These are phyloP conservation scores for Zasmidium cellare DNA, from an alignment of 2,329 filamentous ascomycete genomes.

Conservation along the genomic window DNA sequence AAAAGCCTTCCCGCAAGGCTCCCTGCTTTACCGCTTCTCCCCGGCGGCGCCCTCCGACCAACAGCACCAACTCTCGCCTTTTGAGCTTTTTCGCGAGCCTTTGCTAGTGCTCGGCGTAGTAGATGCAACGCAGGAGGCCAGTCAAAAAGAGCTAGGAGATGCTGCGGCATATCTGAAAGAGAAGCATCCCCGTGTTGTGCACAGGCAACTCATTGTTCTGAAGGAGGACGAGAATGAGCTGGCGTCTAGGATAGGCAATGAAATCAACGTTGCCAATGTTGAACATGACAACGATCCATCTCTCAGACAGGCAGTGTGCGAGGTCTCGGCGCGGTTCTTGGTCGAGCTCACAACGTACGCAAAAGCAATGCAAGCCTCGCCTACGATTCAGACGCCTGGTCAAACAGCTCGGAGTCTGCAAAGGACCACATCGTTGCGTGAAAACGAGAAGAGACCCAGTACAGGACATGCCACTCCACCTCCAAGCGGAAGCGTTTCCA, in stretches of 20 bases:
- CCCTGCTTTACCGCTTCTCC: conserved; percentile 84
- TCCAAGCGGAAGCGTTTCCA: conserved; percentile 21
- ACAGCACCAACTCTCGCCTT: conserved; percentile 78
- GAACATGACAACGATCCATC: conserved; percentile 20
- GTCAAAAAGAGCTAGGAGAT: conserved; percentile 28
- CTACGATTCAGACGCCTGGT: conserved; percentile 75
- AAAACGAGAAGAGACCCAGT: conserved; percentile 22
- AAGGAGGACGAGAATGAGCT: conserved; percentile 11
- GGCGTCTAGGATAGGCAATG: conserved; percentile 12
- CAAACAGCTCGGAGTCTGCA: conserved; percentile 41
- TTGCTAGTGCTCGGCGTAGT: conserved; percentile 81
- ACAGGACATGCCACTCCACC: conserved; percentile 26
- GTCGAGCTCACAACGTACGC: conserved; percentile 50
- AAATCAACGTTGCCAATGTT: conserved; percentile 19
- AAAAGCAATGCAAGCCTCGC: conserved; percentile 51
- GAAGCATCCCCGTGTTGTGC: conserved; percentile 33
- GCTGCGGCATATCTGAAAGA: conserved; percentile 33
- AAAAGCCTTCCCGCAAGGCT: conserved; percentile 79
- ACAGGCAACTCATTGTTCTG: conserved; percentile 32
- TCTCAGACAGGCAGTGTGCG: conserved; percentile 48
- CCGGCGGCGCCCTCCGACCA: conserved; percentile 77
- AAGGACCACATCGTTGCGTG: conserved; percentile 33
- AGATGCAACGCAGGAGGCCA: conserved; percentile 66
- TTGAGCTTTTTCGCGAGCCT: conserved; percentile 86
- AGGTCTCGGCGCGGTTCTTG: conserved; percentile 46